These are phyloP conservation scores for Phyllostachys edulis DNA, from an alignment of 176 grass and related monocot genomes.

Conservation along the genomic window DNA sequence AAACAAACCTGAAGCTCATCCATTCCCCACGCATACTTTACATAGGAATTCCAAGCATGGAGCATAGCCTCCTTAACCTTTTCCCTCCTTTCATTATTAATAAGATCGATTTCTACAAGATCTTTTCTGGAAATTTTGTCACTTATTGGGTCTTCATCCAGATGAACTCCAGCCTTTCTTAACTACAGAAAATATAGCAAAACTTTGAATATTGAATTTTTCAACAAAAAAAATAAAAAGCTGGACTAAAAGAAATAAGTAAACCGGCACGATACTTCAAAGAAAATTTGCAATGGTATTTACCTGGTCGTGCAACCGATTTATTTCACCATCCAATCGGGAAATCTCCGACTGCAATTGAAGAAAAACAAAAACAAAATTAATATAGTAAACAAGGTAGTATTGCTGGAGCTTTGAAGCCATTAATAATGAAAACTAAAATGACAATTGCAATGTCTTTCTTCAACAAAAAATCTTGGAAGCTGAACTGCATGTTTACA, in stretches of 20 bases:
- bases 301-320: conserved; percentile 87
- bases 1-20: conserved; percentile 92
- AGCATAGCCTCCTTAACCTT: conserved; percentile 94
- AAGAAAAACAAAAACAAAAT: conserved; percentile 22
- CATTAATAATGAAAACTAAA: not conserved
- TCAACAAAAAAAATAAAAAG: not conserved
- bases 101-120: conserved; percentile 63
- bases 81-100: conserved; percentile 79
- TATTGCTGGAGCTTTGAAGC: not conserved
- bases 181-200: conserved; percentile 45
- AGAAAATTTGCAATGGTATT: conserved; percentile 12
- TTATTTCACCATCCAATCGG: conserved; percentile 61
- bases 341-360: conserved; percentile 67
- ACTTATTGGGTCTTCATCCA: conserved; percentile 40
- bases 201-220: not conserved
- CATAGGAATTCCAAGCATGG: conserved; percentile 98
- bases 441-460: not conserved
- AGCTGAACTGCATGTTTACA: conserved; percentile 21
- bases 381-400: conserved; percentile 4
- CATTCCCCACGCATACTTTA: conserved; percentile 89
- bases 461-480: not conserved
- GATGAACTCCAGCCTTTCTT: conserved; percentile 62
- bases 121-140: conserved; percentile 34
- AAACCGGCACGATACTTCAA: conserved; percentile 1
- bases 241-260: not conserved